Base-by-base conservation (phyloP, 2,329 filamentous ascomycete genomes). In the Whalleya microplaca region DNA sequence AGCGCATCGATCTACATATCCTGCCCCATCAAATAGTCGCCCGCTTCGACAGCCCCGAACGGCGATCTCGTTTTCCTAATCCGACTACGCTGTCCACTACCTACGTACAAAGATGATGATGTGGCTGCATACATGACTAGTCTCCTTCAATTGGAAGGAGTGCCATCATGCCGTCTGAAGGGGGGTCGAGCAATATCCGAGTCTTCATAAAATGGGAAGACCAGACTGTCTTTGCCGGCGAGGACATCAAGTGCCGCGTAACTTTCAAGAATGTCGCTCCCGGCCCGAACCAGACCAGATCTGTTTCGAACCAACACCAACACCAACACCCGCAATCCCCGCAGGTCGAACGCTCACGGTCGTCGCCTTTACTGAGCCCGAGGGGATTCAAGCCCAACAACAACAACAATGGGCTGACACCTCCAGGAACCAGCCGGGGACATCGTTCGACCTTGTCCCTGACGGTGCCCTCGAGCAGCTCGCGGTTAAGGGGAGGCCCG, bases 131-230 rank as follows among this genome's bases (percentile, higher is more conserved):
- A 65, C 56, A 66, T 69, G 64, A 69, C 32, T 52, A 41, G 51
- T 69, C 70, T 69, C 68, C 69, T 72, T 69, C 67, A 43, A 61
- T 53, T 51, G 63, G 69, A 72, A 71, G 70, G 67, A 71, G 64
- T 71, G 64, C 56, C 71, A 76, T 65, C 71, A 84, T 84, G 81
- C 73, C 79, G 65, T 73, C 78, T 65, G 78, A 82, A 53, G 64
- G 53, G 68, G 71, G 69, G 64, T 67, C 73, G 59, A 79, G 78
- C 76, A 94, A 96, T 79, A 92, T 99, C 73, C 90, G 93, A 74
- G 94, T 97, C 75, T 96, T 94, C 74, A 91, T 99, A 74, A 88
- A 89, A 78, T 99, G 94, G 90, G 89, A 92, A 73, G 91, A 96
- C 72, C 88, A 94, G 74, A 93, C 91, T 60, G 91, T 99, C 68